Conservation (phyloP, 1,139 yeast genomes). For the Wickerhamiella pararugosa region DNA sequence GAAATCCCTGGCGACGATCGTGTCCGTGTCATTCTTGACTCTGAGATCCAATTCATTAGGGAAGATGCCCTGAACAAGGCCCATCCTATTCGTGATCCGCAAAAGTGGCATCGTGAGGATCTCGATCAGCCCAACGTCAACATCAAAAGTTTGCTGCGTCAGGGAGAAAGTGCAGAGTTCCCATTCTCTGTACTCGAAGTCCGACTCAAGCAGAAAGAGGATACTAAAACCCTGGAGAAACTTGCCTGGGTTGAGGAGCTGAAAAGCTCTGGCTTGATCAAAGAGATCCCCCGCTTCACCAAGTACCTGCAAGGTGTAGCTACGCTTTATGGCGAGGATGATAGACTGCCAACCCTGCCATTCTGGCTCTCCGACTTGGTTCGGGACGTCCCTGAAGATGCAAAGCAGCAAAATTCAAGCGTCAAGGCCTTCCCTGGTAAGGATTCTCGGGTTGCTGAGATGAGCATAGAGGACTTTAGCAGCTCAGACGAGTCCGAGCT, state of each 20-base stretch:
- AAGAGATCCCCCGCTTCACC: constrained; percentile 82
- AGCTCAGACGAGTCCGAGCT: constrained; percentile 16
- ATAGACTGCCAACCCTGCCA: constrained; percentile 76
- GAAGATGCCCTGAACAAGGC: constrained; percentile 78
- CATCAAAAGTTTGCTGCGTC: constrained; percentile 59
- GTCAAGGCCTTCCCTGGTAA: constrained; percentile 9
- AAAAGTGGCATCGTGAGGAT: constrained; percentile 83
- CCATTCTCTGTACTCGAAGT: constrained; percentile 90
- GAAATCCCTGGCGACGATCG: constrained; percentile 96
- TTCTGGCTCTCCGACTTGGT: constrained; percentile 72
- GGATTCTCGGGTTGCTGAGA: constrained; percentile 9
- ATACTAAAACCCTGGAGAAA: constrained; percentile 9
- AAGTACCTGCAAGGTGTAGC: constrained; percentile 88
- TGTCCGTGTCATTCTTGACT: constrained; percentile 77
- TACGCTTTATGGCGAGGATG: constrained; percentile 74
- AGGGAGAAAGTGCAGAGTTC: constrained; percentile 74
- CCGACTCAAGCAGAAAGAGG: constrained; percentile 31
- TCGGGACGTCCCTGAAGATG: too few species aligned
- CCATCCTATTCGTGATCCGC: constrained; percentile 81
- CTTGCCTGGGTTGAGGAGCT: constrained; percentile 75
- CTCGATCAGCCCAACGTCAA: constrained; percentile 60
- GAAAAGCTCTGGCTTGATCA: constrained; percentile 67
- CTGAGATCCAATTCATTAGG: constrained; percentile 72
- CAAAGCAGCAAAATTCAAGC: constrained; percentile 7
- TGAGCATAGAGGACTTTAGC: constrained; percentile 9